A percentile compares a stretch with the other conserved stretches of the same genome.
Conservation (phyloP, 164 flowering plant species). For the Pachysandra terminalis region DNA sequence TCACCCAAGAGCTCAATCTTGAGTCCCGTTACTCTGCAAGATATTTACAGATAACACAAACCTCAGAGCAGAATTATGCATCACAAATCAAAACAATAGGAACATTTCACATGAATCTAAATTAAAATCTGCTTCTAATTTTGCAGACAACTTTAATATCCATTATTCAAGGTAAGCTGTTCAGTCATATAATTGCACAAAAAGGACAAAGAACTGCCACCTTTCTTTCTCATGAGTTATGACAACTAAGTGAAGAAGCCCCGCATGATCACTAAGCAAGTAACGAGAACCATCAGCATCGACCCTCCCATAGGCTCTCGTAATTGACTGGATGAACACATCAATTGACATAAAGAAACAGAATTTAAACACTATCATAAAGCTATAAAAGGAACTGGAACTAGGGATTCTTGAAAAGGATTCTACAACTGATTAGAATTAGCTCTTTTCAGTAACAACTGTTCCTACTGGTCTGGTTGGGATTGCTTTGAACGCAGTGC, state of each 20-base stretch:
- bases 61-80: not conserved
- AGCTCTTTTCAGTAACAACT: no score
- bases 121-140: not conserved
- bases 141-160: not conserved
- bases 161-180: not conserved
- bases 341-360: constrained; percentile 12
- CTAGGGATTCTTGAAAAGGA: not conserved
- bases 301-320: constrained; percentile 92
- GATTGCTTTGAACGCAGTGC: constrained; percentile 79
- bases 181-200: not conserved
- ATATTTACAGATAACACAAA: constrained; percentile 9
- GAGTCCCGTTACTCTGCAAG: constrained; percentile 85
- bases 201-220: constrained; percentile 35
- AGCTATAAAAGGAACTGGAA: not conserved
- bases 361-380: not conserved
- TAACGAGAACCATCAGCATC: constrained; percentile 98
- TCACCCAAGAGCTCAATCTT: constrained; percentile 95
- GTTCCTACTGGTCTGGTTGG: constrained; percentile 93
- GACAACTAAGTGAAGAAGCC: constrained; percentile 91
- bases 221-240: constrained; percentile 94
- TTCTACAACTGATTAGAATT: no score
- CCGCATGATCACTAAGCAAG: constrained; percentile 90
- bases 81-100: not conserved
- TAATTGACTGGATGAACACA: constrained; percentile 64
- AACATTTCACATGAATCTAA: not conserved